phyloP scores from a whole-genome alignment of 2,329 filamentous ascomycete genomes.

The Monilinia fructicola region DNA sequence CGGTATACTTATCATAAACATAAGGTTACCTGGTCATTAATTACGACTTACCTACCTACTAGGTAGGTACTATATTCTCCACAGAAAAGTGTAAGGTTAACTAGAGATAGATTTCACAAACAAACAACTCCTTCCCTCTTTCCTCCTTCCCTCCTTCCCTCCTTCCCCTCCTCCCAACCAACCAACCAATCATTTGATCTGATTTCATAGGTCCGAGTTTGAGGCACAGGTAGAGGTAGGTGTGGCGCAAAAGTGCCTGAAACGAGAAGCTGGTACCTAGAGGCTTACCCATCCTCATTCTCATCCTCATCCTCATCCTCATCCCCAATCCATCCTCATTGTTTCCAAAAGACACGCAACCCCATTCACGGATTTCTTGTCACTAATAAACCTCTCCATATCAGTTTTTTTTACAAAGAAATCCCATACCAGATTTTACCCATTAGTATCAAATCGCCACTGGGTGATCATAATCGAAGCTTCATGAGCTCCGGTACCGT shows the following conservation, averaged over 20 bases:
- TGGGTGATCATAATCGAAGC: conserved; percentile 33
- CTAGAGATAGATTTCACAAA: conserved; percentile 8
- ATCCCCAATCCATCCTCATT: conserved; percentile 8
- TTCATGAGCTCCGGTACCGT: conserved; percentile 38
- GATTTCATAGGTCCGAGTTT: conserved; percentile 12
- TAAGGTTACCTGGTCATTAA: no score
- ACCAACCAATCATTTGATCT: background rate
- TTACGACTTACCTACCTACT: no score
- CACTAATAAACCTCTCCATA: background rate
- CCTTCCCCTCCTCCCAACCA: background rate
- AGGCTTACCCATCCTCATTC: background rate
- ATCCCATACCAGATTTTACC: background rate
- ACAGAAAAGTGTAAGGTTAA: background rate
- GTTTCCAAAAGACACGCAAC: conserved; percentile 25
- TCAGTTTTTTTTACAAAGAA: background rate
- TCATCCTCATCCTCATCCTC: conserved; percentile 7
- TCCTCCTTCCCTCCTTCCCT: no score
- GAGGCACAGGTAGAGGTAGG: conserved; percentile 14
- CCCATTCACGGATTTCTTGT: conserved; percentile 9
- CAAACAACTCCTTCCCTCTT: no score
- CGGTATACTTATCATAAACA: background rate
- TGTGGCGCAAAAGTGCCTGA: conserved; percentile 21
- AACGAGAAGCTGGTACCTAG: conserved; percentile 13
- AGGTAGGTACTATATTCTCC: no score
- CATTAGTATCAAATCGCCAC: conserved; percentile 21